Evolutionary conservation across 2,329 filamentous ascomycete species (phyloP).

Genomic region (Hypoxylon sp.): DNA sequence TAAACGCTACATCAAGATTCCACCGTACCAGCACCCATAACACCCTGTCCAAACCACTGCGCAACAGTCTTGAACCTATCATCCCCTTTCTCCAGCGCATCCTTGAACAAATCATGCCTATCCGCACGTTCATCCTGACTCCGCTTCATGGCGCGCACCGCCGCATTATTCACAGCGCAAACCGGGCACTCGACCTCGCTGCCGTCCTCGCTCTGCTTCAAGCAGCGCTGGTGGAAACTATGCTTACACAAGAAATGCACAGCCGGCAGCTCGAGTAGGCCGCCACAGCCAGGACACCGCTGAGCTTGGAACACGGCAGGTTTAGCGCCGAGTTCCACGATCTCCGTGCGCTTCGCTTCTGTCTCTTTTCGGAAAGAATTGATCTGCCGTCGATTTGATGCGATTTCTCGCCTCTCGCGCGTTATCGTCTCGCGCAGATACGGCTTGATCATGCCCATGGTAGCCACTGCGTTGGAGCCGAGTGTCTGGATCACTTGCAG

Average conservation of each 20-base stretch:
- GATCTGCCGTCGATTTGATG: constrained; percentile 82
- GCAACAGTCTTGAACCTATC: constrained; percentile 92
- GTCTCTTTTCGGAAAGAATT: constrained; percentile 88
- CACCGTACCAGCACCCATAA: constrained; percentile 70
- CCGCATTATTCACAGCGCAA: constrained; percentile 86
- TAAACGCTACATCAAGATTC: constrained; percentile 32
- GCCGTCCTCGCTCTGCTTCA: constrained; percentile 69
- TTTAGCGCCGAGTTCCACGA: constrained; percentile 81
- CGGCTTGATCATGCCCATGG: constrained; percentile 96
- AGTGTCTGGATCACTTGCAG: constrained; percentile 97
- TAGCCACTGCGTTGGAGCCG: constrained; percentile 78
- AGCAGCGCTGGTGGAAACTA: constrained; percentile 92
- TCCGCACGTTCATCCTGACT: constrained; percentile 89
- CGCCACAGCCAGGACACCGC: constrained; percentile 85
- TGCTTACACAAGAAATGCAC: constrained; percentile 99
- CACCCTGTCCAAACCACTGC: constrained; percentile 94
- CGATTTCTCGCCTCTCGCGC: constrained; percentile 89
- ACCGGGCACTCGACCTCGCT: constrained; percentile 85
- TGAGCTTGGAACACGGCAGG: constrained; percentile 92
- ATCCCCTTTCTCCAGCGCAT: constrained; percentile 79
- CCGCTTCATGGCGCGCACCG: constrained; percentile 87
- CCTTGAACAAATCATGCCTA: constrained; percentile 89
- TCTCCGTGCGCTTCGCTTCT: constrained; percentile 81
- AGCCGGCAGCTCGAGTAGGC: constrained; percentile 84
- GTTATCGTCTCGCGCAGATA: constrained; percentile 92